Evolutionary conservation across 106 monocot genomes (phyloP).

Genomic region (Phalaenopsis equestris): DNA sequence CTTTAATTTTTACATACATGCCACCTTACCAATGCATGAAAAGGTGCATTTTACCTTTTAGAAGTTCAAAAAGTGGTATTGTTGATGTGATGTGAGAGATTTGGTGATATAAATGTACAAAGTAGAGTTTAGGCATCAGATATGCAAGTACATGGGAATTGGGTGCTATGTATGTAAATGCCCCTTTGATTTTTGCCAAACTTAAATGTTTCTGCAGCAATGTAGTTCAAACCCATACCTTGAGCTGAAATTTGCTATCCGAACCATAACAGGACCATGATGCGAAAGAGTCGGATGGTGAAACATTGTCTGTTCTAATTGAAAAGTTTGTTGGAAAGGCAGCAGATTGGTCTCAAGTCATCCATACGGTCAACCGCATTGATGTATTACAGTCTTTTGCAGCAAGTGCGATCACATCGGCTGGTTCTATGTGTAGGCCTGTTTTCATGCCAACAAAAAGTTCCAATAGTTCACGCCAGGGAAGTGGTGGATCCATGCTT

Average conservation of each 20-base stretch:
- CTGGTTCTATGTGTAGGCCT: constrained; percentile 62
- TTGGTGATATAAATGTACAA: too few species aligned
- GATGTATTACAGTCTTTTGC: constrained; percentile 92
- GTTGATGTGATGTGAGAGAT: too few species aligned
- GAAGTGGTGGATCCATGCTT: constrained; percentile 28
- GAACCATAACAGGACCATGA: constrained; percentile 47
- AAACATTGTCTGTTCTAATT: constrained; percentile 50
- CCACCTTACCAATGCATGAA: too few species aligned
- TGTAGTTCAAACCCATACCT: neutral
- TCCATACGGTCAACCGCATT: constrained; percentile 47
- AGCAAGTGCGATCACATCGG: constrained; percentile 31
- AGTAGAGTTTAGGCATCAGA: too few species aligned
- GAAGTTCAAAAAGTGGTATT: too few species aligned
- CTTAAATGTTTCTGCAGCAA: neutral
- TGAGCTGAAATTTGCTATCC: constrained; percentile 2
- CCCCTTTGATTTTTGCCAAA: neutral
- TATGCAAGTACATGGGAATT: too few species aligned
- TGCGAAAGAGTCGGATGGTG: constrained; percentile 64
- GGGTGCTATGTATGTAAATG: too few species aligned
- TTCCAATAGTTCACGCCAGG: constrained; percentile 5
- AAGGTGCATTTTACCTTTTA: too few species aligned
- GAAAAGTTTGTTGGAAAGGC: constrained; percentile 52
- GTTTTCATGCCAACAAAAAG: constrained; percentile 30
- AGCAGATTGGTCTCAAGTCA: constrained; percentile 64
- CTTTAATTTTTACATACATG: too few species aligned